phyloP scores from a whole-genome alignment of 805 yeast species.

The Aciculoconidium aculeatum region DNA sequence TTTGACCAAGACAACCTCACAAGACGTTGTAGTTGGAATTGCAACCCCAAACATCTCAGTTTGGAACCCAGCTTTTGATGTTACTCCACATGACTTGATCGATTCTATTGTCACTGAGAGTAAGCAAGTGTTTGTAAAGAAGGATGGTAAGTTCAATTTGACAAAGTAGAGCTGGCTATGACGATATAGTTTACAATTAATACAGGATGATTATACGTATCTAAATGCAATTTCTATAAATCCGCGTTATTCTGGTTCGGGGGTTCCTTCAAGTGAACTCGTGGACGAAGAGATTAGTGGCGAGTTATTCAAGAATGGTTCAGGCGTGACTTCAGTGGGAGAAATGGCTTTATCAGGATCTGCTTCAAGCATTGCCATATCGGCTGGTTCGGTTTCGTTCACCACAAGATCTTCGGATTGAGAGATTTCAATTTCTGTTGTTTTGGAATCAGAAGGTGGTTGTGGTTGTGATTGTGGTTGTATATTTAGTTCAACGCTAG shows the following conservation, averaged over 20 bases:
- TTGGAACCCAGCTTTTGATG: conserved; percentile 97
- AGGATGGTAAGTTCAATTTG: conserved; percentile 47
- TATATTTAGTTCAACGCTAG: conserved; percentile 4
- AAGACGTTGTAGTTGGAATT: conserved; percentile 54
- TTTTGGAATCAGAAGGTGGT: too few species aligned
- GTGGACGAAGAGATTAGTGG: too few species aligned
- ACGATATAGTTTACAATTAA: conserved; percentile 1
- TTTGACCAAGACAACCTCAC: conserved; percentile 18
- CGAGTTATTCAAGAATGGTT: too few species aligned
- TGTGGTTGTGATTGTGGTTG: too few species aligned
- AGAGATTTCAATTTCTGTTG: too few species aligned
- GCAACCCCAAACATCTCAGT: conserved; percentile 83
- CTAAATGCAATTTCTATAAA: too few species aligned
- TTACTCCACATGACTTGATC: conserved; percentile 76
- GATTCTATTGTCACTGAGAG: conserved; percentile 90
- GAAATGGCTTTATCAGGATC: too few species aligned
- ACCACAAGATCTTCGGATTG: neutral
- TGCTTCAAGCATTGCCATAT: neutral
- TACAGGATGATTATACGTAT: too few species aligned
- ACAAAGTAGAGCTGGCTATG: conserved; percentile 2
- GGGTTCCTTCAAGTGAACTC: too few species aligned
- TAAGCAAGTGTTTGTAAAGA: conserved; percentile 46
- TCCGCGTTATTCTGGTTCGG: too few species aligned
- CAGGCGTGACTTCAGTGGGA: too few species aligned
- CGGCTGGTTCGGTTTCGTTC: neutral